Conservation (phyloP, 208 protist species). For the Trypanosoma mega region DNA sequence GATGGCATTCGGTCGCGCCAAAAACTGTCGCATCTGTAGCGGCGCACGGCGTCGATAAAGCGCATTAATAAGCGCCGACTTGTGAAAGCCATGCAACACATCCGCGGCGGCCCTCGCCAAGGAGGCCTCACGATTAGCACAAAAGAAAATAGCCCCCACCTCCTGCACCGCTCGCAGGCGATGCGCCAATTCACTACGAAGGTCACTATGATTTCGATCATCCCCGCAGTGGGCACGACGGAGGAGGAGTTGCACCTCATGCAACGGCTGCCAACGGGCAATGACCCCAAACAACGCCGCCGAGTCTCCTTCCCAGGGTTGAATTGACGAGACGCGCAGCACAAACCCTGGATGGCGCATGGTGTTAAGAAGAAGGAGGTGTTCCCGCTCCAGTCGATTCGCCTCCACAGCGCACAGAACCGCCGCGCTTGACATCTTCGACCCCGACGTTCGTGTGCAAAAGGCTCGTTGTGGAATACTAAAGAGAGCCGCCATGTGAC, state of each 20-base stretch:
- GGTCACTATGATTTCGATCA: too few species aligned
- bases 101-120: conserved; percentile 77
- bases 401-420: conserved; percentile 65
- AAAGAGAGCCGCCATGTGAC: conserved; percentile 71
- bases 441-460: conserved; percentile 51
- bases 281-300: conserved; percentile 49
- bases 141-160: conserved; percentile 81
- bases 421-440: conserved; percentile 78
- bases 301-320: conserved; percentile 29
- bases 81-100: conserved; percentile 80
- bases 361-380: conserved; percentile 85
- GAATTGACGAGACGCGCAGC: conserved; percentile 68
- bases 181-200: conserved; percentile 49
- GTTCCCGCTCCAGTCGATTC: conserved; percentile 52
- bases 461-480: conserved; percentile 61
- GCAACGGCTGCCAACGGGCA: conserved; percentile 69
- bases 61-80: conserved; percentile 75
- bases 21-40: conserved; percentile 60
- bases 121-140: conserved; percentile 69
- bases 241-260: conserved; percentile 65
- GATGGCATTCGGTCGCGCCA: conserved; percentile 56
- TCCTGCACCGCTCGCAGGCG: conserved; percentile 61
- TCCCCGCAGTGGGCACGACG: too few species aligned
- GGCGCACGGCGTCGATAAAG: conserved; percentile 64
- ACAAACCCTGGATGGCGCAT: conserved; percentile 87